These are phyloP conservation scores for Cladophialophora immunda DNA, from an alignment of 2,329 filamentous ascomycete species.

Conservation along the genomic window DNA sequence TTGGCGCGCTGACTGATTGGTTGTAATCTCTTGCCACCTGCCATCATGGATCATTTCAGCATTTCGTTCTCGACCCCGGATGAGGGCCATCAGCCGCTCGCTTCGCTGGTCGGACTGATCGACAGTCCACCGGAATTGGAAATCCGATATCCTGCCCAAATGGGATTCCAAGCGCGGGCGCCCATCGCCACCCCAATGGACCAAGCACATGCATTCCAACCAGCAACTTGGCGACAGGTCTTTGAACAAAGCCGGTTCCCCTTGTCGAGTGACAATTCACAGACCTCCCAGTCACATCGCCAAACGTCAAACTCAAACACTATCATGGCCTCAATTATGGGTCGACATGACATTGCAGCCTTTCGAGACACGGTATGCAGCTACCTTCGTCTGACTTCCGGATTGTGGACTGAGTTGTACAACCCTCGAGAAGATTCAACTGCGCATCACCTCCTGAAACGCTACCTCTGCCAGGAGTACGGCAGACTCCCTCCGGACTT, in stretches of 20 bases:
- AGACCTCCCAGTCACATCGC: slow-evolving; percentile 3
- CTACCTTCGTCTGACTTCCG: slow-evolving; percentile 20
- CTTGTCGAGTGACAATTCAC: background rate
- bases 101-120: slow-evolving; percentile 5
- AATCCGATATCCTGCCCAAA: background rate
- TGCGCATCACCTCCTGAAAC: slow-evolving; percentile 18
- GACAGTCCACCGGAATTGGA: slow-evolving; percentile 4
- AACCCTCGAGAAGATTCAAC: slow-evolving; percentile 6
- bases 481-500: slow-evolving; percentile 23
- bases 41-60: slow-evolving; percentile 9
- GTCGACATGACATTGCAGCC: slow-evolving; percentile 14
- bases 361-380: slow-evolving; percentile 17
- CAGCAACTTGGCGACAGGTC: background rate
- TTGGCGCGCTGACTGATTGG: slow-evolving; percentile 1
- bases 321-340: slow-evolving; percentile 8
- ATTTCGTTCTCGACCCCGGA: background rate
- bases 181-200: background rate
- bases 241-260: background rate
- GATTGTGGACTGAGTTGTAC: slow-evolving; percentile 25
- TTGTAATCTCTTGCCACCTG: background rate
- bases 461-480: slow-evolving; percentile 20
- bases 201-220: slow-evolving; percentile 1
- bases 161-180: background rate
- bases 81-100: background rate
- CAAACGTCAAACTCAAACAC: background rate